Conservation (phyloP, 129 eudicot genomes). For the Centaurea solstitialis region DNA sequence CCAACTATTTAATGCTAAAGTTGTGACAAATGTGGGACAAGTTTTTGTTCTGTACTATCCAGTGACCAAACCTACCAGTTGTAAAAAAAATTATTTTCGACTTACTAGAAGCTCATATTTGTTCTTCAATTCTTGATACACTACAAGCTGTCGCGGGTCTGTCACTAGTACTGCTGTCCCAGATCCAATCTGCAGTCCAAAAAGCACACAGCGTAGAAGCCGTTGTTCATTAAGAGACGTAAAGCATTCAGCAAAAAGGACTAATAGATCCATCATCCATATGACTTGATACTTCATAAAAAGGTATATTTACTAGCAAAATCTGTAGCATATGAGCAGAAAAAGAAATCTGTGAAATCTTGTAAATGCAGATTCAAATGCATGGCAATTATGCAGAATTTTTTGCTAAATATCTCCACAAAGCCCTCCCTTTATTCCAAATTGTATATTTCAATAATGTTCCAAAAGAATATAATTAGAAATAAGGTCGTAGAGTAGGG, state of each 20-base stretch:
- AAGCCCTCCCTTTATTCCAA: too few relatives aligned
- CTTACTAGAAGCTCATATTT: conserved; percentile 64
- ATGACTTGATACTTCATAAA: not conserved
- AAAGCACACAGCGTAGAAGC: not conserved
- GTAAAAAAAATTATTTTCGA: not conserved
- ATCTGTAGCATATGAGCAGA: not conserved
- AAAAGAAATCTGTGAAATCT: not conserved
- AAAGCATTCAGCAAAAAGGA: not conserved
- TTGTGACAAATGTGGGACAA: not conserved
- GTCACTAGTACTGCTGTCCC: conserved; percentile 41
- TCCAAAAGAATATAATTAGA: too few relatives aligned
- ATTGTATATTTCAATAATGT: too few relatives aligned
- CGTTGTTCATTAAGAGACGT: not conserved
- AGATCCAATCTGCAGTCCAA: conserved; percentile 42
- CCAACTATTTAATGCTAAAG: not conserved
- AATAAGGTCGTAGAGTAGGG: not conserved
- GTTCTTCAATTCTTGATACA: conserved; percentile 58
- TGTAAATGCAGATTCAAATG: not conserved
- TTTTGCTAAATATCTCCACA: not conserved
- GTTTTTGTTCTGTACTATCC: not conserved
- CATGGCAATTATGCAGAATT: not conserved
- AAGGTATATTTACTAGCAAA: not conserved
- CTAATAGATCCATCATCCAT: not conserved
- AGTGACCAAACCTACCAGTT: not conserved
- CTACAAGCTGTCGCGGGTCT: conserved; percentile 49